These are phyloP conservation scores for Porcisia deanei DNA, from an alignment of 208 protist genomes.

Conservation along the genomic window DNA sequence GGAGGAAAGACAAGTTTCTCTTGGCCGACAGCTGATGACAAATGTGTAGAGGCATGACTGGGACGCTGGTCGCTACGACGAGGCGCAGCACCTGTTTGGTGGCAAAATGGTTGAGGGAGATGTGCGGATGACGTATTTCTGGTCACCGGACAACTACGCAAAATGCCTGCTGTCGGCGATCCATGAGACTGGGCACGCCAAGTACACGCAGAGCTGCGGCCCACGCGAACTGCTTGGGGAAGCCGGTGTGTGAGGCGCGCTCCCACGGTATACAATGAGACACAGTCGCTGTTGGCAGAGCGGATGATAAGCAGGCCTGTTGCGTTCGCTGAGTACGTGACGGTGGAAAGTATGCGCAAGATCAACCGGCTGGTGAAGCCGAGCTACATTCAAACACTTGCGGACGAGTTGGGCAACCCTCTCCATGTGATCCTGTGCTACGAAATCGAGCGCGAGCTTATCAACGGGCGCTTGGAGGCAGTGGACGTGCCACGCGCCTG, in stretches of 20 bases:
- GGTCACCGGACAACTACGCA: constrained; percentile 39
- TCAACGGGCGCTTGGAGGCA: constrained; percentile 63
- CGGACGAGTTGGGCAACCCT: constrained; percentile 87
- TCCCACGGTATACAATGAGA: constrained; percentile 78
- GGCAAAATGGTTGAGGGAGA: constrained; percentile 63
- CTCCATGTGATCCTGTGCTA: constrained; percentile 85
- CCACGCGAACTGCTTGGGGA: constrained; percentile 38
- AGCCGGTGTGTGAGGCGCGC: constrained; percentile 59
- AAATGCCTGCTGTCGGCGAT: constrained; percentile 48
- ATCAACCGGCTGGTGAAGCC: constrained; percentile 40
- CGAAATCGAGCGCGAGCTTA: constrained; percentile 78
- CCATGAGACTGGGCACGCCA: constrained; percentile 40
- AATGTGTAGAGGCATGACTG: constrained; percentile 75
- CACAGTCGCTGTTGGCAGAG: constrained; percentile 86
- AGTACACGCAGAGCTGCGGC: constrained; percentile 38
- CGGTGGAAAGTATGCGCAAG: constrained; percentile 16
- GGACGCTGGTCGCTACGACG: constrained; percentile 71
- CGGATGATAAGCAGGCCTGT: no score
- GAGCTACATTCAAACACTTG: constrained; percentile 67
- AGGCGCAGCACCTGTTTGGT: constrained; percentile 80
- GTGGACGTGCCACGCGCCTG: constrained; percentile 73
- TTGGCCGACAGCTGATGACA: constrained; percentile 33
- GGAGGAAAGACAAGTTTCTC: constrained; percentile 35
- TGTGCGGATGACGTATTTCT: constrained; percentile 80
- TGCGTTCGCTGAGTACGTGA: not conserved